Evolutionary conservation across 1,284 basidiomycete species (phyloP), one percentile per base, ranked within the genome.

Genomic region (Trichosporon sp.): DNA sequence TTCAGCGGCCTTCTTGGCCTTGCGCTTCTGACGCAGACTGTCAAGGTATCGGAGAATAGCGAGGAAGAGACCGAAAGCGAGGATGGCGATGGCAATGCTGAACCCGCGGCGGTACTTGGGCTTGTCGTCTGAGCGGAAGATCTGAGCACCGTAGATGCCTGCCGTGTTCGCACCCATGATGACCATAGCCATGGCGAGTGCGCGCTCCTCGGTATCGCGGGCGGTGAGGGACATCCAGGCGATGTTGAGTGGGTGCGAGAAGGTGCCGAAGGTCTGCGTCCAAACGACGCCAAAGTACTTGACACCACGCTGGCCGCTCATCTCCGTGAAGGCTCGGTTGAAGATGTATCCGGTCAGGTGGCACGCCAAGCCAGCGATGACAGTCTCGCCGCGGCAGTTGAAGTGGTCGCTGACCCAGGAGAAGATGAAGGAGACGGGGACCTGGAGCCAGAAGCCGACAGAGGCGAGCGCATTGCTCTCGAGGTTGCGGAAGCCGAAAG

Each of bases 121-220:
- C 31, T 61, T 62, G 64, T 76, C 74, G 62, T 73, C 72, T 9
- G 59, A 56, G 59, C 74, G 71, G 67, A 73, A 72, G 59, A 76
- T 68, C 58, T 76, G 74, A 0, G 69, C 69, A 3, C 73, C 74
- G 60, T 72, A 69, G 31, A 74, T 74, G n/a, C 72, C 74, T 0
- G 73, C 73, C 2, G 61, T 61, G 61, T 76, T 76, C 46, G 73
- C 74, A 2, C 69, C 65, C 69, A 70, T 72, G 60, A 73, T 70
- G 23, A 68, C 68, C 68, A 71, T 68, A 32, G 70, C 70, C 70
- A 71, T 71, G 36, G 71, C 71, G 37, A 73, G 64, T 1, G 70
- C 69, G 6, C 70, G 65, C 52, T 71, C 69, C 60, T 71, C 69
- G 9, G 69, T 66, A 56, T 70, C 67, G n/a, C 67, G 62, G 3